Evolutionary conservation across 2,329 filamentous ascomycete species (phyloP).

Genomic region (Penicillium griseofulvum): DNA sequence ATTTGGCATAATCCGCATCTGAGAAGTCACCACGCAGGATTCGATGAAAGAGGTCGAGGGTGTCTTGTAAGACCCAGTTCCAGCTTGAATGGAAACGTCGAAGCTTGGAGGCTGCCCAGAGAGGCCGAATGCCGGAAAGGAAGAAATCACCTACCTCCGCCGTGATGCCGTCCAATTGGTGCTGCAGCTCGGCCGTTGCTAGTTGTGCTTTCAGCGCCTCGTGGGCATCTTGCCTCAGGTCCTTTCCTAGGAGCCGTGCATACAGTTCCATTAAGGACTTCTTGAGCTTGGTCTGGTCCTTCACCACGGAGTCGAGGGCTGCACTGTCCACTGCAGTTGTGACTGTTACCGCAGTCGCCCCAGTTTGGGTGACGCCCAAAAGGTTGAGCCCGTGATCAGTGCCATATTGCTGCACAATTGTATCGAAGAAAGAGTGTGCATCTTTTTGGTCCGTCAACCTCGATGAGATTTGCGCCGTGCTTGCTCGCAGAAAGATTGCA

Average conservation of each 20-base stretch:
- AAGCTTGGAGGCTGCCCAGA: constrained; percentile 28
- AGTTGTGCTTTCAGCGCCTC: neutral
- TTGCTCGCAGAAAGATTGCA: constrained; percentile 22
- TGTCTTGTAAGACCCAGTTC: constrained; percentile 36
- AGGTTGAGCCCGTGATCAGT: constrained; percentile 10
- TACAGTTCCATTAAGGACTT: constrained; percentile 5
- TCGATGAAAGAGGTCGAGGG: constrained; percentile 3
- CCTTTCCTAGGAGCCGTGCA: constrained; percentile 6
- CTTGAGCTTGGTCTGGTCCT: constrained; percentile 2
- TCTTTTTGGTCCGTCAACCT: constrained; percentile 16
- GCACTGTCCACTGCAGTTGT: neutral
- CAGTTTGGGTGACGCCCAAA: neutral
- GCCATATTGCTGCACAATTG: constrained; percentile 17
- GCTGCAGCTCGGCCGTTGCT: constrained; percentile 8
- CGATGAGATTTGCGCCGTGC: constrained; percentile 20
- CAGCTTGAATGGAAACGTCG: constrained; percentile 37
- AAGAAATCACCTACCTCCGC: constrained; percentile 34
- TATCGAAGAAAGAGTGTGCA: constrained; percentile 25
- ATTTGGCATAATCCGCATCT: neutral
- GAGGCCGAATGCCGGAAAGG: constrained; percentile 27
- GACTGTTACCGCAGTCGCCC: neutral
- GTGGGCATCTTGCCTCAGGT: constrained; percentile 5
- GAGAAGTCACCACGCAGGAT: neutral
- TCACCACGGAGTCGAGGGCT: constrained; percentile 2
- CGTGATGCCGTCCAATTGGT: constrained; percentile 24